phyloP scores from a whole-genome alignment of 1,284 basidiomycete species.

The Uromyces viciae-fabae region DNA sequence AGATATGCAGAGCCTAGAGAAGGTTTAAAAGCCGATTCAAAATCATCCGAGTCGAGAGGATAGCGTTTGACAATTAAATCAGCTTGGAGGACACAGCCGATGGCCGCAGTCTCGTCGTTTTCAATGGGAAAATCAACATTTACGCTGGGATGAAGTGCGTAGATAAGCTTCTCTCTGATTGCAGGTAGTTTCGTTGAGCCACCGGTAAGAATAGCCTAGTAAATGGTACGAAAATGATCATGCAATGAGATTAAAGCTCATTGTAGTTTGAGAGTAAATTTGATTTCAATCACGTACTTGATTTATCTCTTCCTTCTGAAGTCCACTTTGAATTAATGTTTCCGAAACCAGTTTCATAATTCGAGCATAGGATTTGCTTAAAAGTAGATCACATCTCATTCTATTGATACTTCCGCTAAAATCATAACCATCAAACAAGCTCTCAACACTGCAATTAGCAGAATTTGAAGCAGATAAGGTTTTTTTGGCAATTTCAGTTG shows the following conservation, averaged over 20 bases:
- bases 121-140: conserved; percentile 62
- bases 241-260: background rate
- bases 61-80: conserved; percentile 62
- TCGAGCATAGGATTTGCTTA: conserved; percentile 67
- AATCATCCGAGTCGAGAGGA: conserved; percentile 57
- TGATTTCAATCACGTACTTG: conserved; percentile 59
- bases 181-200: conserved; percentile 81
- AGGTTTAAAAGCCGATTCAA: conserved; percentile 53
- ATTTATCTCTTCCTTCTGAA: conserved; percentile 77
- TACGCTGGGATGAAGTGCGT: conserved; percentile 61
- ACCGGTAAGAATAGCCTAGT: conserved; percentile 75
- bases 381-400: conserved; percentile 86
- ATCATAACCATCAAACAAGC: conserved; percentile 88
- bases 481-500: conserved; percentile 91
- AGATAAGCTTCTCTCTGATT: conserved; percentile 72
- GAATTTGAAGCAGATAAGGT: conserved; percentile 82
- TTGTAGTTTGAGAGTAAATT: background rate
- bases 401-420: conserved; percentile 89
- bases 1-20: conserved; percentile 55
- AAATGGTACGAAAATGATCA: background rate
- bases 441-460: conserved; percentile 84
- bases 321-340: conserved; percentile 63
- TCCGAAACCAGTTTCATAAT: conserved; percentile 65
- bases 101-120: conserved; percentile 80
- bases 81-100: conserved; percentile 84